phyloP scores from a whole-genome alignment of 2,329 filamentous ascomycete species.

The Talaromyces pinophilus region DNA sequence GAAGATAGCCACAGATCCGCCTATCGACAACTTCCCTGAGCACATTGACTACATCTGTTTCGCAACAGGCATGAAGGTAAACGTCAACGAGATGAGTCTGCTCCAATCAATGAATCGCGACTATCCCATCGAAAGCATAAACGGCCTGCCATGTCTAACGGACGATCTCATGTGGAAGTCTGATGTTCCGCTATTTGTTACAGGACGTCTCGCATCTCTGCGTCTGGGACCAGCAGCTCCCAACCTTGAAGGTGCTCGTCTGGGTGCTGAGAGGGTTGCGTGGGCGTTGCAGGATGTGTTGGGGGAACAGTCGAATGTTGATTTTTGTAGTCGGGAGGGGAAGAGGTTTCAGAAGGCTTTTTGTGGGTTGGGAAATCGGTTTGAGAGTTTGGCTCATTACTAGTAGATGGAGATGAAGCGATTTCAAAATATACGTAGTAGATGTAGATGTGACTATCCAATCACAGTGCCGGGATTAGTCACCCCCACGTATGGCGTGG shows the following conservation, averaged over 20 bases:
- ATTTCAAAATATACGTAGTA: background rate
- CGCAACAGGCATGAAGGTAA: slow-evolving; percentile 69
- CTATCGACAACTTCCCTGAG: slow-evolving; percentile 50
- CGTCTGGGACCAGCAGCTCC: slow-evolving; percentile 70
- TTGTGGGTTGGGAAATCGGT: slow-evolving; percentile 45
- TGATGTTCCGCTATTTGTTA: slow-evolving; percentile 71
- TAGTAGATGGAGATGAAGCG: background rate
- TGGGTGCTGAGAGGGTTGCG: slow-evolving; percentile 71
- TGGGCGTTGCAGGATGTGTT: slow-evolving; percentile 68
- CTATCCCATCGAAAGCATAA: slow-evolving; percentile 62
- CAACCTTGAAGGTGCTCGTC: slow-evolving; percentile 71
- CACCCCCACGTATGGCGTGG: slow-evolving; percentile 13
- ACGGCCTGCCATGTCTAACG: slow-evolving; percentile 71
- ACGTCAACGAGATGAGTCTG: slow-evolving; percentile 63
- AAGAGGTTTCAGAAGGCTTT: slow-evolving; percentile 38
- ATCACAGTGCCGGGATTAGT: slow-evolving; percentile 10
- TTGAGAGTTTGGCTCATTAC: slow-evolving; percentile 31
- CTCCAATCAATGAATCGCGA: slow-evolving; percentile 60
- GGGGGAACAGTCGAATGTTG: slow-evolving; percentile 28
- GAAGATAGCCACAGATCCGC: slow-evolving; percentile 56
- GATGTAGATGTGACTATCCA: background rate
- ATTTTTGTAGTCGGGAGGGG: slow-evolving; percentile 27
- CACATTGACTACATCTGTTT: slow-evolving; percentile 70
- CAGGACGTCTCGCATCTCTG: slow-evolving; percentile 67
- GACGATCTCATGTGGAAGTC: slow-evolving; percentile 75